Evolutionary conservation across 2,329 filamentous ascomycete genomes (phyloP).

Genomic region (Alternaria panax): DNA sequence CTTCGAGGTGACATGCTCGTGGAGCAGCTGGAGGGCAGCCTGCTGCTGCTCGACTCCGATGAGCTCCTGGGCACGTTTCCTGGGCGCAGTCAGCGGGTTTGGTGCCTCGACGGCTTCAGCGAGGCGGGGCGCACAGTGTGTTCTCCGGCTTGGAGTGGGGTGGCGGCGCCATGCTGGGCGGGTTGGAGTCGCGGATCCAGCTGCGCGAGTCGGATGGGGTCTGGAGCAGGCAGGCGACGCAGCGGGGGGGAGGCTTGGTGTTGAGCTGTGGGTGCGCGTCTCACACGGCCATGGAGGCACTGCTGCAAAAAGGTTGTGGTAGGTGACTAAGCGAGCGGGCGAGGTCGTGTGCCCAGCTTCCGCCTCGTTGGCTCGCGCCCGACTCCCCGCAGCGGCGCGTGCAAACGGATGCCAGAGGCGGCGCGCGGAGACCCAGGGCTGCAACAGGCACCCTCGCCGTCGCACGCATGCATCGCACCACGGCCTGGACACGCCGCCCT

Average conservation of each 20-base stretch:
- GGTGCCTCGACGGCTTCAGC: not conserved
- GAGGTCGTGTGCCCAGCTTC: not conserved
- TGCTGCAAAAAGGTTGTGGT: conserved; percentile 26
- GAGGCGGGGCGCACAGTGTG: conserved; percentile 67
- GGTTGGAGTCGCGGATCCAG: conserved; percentile 32
- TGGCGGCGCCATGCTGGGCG: conserved; percentile 82
- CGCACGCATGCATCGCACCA: not conserved
- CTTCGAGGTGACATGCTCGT: conserved; percentile 99
- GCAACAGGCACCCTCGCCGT: not conserved
- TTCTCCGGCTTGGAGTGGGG: conserved; percentile 98
- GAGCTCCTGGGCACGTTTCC: conserved; percentile 89
- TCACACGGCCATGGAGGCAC: conserved; percentile 28
- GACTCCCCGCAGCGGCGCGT: conserved; percentile 7
- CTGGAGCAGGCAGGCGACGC: conserved; percentile 40
- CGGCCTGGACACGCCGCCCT: not conserved
- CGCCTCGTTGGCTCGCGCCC: not conserved
- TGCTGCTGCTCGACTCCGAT: conserved; percentile 95
- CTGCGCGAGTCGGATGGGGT: conserved; percentile 39
- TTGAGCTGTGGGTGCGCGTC: conserved; percentile 25
- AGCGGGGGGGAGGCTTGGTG: conserved; percentile 23
- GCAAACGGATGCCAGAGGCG: not conserved
- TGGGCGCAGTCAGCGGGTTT: conserved; percentile 22
- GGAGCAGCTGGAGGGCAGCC: conserved; percentile 90
- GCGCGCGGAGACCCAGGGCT: not conserved
- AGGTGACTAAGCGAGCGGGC: conserved; percentile 27